These are phyloP conservation scores for Leccinum rimulosum DNA, from an alignment of 768 basidiomycete species.

Conservation along the genomic window DNA sequence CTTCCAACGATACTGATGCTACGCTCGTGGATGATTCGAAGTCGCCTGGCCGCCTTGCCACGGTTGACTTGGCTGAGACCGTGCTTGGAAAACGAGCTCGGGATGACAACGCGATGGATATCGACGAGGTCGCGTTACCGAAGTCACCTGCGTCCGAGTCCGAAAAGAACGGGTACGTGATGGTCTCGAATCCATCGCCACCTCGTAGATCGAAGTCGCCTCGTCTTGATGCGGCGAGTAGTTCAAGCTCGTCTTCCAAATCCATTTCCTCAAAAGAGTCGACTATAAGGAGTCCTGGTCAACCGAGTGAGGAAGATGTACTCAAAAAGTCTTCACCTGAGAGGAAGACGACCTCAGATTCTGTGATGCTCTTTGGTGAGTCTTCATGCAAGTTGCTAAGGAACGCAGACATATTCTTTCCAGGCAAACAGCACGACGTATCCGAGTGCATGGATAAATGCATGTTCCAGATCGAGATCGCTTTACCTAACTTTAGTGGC, in stretches of 20 bases:
- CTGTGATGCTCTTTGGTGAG: conserved; percentile 89
- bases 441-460: conserved; percentile 99
- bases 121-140: conserved; percentile 43
- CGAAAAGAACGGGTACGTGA: conserved; percentile 45
- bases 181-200: conserved; percentile 37
- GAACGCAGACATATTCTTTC: conserved; percentile 2
- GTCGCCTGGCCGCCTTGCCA: conserved; percentile 23
- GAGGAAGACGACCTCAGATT: conserved; percentile 58
- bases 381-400: conserved; percentile 1
- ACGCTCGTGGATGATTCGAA: conserved; percentile 80
- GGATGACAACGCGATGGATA: conserved; percentile 50
- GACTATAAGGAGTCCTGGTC: conserved; percentile 26
- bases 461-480: conserved; percentile 97
- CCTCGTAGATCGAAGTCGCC: conserved; percentile 37
- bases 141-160: conserved; percentile 28
- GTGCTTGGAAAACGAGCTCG: conserved; percentile 72
- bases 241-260: conserved; percentile 29
- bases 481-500: conserved; percentile 69
- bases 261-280: conserved; percentile 29
- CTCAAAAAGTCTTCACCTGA: conserved; percentile 56
- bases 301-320: conserved; percentile 20
- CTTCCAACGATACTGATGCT: conserved; percentile 85
- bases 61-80: conserved; percentile 39
- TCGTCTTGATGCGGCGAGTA: conserved; percentile 29
- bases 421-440: conserved; percentile 96